These are phyloP conservation scores for Ustilago vetiveriae DNA, from an alignment of 1,284 basidiomycete genomes.

Conservation along the genomic window DNA sequence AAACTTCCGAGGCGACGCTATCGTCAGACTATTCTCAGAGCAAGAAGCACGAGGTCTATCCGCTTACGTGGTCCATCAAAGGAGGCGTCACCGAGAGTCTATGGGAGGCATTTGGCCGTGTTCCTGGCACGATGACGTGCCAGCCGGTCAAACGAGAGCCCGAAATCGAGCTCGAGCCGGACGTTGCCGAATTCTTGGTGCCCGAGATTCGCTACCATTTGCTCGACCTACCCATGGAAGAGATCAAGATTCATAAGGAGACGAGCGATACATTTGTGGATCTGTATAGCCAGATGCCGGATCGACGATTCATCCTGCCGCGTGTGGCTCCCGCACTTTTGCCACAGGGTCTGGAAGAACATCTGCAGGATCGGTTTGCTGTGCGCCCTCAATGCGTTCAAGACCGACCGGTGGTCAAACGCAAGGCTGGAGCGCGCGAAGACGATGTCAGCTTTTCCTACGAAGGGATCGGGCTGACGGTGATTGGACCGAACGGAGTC, in stretches of 20 bases:
- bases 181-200: slow-evolving; percentile 51
- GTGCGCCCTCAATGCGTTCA: slow-evolving; percentile 49
- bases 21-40: slow-evolving; percentile 15
- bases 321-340: slow-evolving; percentile 19
- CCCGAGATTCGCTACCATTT: slow-evolving; percentile 49
- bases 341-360: slow-evolving; percentile 58
- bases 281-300: slow-evolving; percentile 44
- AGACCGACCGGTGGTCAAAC: slow-evolving; percentile 58
- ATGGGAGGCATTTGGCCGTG: slow-evolving; percentile 60
- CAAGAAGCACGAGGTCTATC: slow-evolving; percentile 56
- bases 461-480: slow-evolving; percentile 35
- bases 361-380: slow-evolving; percentile 59
- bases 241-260: slow-evolving; percentile 52
- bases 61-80: slow-evolving; percentile 51
- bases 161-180: slow-evolving; percentile 49
- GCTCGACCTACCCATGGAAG: slow-evolving; percentile 48
- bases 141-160: slow-evolving; percentile 48
- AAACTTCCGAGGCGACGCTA: slow-evolving; percentile 3
- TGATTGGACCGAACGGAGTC: slow-evolving; percentile 37
- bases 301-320: slow-evolving; percentile 32
- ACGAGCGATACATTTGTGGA: slow-evolving; percentile 45
- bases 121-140: slow-evolving; percentile 55
- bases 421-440: slow-evolving; percentile 52
- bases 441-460: slow-evolving; percentile 42
- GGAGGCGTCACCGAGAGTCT: slow-evolving; percentile 53